A percentile compares a stretch with the other conserved stretches of the same genome.
Conservation (phyloP, 345 rosid genomes). For the Murraya koenigii region DNA sequence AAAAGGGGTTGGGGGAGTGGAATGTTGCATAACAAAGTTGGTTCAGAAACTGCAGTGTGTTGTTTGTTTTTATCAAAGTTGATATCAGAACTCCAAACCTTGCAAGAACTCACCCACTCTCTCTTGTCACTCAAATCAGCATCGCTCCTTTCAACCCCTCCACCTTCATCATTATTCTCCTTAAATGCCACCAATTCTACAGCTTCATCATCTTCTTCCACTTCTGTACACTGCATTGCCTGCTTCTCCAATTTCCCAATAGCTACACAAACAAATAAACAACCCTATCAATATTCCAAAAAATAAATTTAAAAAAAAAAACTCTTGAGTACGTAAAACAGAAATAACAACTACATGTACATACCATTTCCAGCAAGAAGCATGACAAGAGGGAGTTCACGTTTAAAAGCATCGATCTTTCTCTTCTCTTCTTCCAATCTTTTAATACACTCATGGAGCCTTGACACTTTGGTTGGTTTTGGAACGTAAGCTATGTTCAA, state of each 20-base stretch:
- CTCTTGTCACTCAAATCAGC: constrained; percentile 38
- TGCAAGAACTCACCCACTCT: constrained; percentile 69
- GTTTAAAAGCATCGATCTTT: constrained; percentile 70
- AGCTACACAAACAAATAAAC: constrained; percentile 36
- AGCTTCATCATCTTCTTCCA: constrained; percentile 17
- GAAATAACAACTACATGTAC: not conserved
- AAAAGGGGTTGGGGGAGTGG: too few relatives aligned
- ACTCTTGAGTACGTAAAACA: too few relatives aligned
- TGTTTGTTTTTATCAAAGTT: constrained; percentile 13
- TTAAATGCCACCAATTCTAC: constrained; percentile 28
- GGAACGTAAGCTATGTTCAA: constrained; percentile 47
- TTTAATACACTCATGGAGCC: constrained; percentile 44
- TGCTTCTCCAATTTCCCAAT: constrained; percentile 57
- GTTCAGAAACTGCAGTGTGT: constrained; percentile 33
- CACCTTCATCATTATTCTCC: constrained; percentile 25
- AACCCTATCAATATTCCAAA: constrained; percentile 3
- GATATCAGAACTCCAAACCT: constrained; percentile 45
- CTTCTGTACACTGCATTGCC: constrained; percentile 34
- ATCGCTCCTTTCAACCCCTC: constrained; percentile 23
- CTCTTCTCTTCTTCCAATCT: constrained; percentile 64
- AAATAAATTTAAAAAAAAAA: constrained; percentile 10
- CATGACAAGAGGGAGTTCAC: constrained; percentile 81
- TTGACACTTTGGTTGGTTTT: constrained; percentile 43
- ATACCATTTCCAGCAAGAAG: constrained; percentile 65
- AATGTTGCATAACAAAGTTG: constrained; percentile 33